Base-by-base conservation (phyloP, 2,329 filamentous ascomycete genomes). In the Colletotrichum sp. region DNA sequence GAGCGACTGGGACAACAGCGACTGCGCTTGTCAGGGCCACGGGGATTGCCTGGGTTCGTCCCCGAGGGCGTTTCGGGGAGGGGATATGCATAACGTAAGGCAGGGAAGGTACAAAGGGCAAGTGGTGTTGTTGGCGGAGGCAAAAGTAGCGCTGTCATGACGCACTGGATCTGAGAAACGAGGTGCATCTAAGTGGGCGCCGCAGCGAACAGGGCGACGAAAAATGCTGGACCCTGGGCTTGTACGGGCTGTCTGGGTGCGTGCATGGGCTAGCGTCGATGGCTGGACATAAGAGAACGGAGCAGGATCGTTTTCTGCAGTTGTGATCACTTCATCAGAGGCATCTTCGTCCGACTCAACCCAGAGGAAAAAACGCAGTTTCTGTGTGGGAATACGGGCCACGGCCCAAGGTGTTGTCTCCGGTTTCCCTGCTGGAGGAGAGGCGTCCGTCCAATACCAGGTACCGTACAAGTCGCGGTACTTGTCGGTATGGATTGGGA, bases 211-310 rank as follows among this genome's bases (percentile, higher is more conserved):
- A 64, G 26, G 73, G 44, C 73, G 70, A 52, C 63, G 57, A 59
- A 16, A 73, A 73, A 66, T 39, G 70, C 73, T 73, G 57, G 70
- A 73, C 73, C 73, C 73, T 76, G 70, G 73, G 57, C 57, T 44
- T 69, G 44, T 65, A 18, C 28, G 60, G 55, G 26, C 57, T 57
- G 57, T 69, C 44, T 69, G 64, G 70, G 70, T 69, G 34, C 64
- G 73, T 76, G 70, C 73, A 73, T 66, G 16, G 13, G 64, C 57
- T 76, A 76, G 73, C 73, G 73, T 60, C 73, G 73, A 76, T 76
- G 62, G 73, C 57, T 59, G 73, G n/a, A 57, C 55, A 55, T 24
- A 21, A 21, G 39, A 13, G 32, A 65, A 39, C 64, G 13, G 57
- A 60, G 44, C 30, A 49, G 57, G 73, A 76, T 76, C 73, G 73